phyloP scores from a whole-genome alignment of 306 rosid species.

The Sindora glabra region DNA sequence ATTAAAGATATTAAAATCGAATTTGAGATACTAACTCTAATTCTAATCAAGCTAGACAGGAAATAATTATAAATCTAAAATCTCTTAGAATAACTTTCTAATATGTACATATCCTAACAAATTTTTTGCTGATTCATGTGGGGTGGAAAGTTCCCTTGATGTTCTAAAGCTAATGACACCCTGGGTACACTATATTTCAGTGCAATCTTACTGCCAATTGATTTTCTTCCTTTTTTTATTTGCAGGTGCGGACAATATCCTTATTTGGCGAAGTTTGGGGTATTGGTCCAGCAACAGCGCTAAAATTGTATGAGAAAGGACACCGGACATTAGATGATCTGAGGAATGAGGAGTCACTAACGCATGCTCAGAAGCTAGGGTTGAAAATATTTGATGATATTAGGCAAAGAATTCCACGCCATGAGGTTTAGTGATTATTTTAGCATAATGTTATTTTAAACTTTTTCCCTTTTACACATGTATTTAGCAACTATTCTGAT shows the following conservation, averaged over 20 bases:
- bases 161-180: background rate
- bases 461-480: too few species aligned
- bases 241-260: slow-evolving; percentile 70
- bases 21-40: too few species aligned
- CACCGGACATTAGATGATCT: slow-evolving; percentile 69
- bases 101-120: too few species aligned
- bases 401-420: slow-evolving; percentile 68
- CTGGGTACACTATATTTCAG: slow-evolving; percentile 1
- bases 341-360: slow-evolving; percentile 55
- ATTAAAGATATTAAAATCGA: too few species aligned
- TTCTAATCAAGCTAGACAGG: too few species aligned
- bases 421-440: slow-evolving; percentile 46
- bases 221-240: background rate
- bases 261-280: slow-evolving; percentile 98
- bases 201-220: background rate
- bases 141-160: background rate
- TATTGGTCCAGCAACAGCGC: slow-evolving; percentile 86
- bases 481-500: too few species aligned
- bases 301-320: slow-evolving; percentile 83
- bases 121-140: background rate
- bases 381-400: slow-evolving; percentile 87
- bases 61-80: too few species aligned
- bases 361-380: slow-evolving; percentile 77
- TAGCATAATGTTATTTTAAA: too few species aligned
- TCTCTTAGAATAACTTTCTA: too few species aligned